Conservation (phyloP, 2,329 filamentous ascomycete genomes). For the Ophiostoma tasmaniense region DNA sequence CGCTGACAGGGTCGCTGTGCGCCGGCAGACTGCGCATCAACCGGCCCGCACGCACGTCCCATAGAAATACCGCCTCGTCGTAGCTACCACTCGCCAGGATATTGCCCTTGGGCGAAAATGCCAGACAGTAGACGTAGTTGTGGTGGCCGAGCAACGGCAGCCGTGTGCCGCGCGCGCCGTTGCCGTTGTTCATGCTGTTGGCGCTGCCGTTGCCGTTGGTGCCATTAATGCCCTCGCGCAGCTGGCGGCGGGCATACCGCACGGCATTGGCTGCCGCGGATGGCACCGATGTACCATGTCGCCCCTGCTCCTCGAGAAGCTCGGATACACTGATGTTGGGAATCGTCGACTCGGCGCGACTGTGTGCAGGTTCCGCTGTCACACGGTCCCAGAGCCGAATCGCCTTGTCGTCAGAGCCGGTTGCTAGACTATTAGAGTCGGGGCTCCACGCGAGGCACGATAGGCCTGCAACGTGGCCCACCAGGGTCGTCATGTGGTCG, state of each 20-base stretch:
- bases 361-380: conserved; percentile 38
- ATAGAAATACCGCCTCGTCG: conserved; percentile 93
- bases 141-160: conserved; percentile 73
- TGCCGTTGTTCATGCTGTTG: conserved; percentile 11
- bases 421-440: conserved; percentile 77
- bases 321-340: neutral
- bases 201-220: conserved; percentile 13
- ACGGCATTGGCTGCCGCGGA: conserved; percentile 8
- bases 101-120: conserved; percentile 96
- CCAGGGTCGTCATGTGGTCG: conserved; percentile 73
- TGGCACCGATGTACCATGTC: conserved; percentile 4
- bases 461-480: conserved; percentile 87
- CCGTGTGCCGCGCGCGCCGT: conserved; percentile 31
- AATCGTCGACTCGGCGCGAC: neutral
- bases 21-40: conserved; percentile 88
- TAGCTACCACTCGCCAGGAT: conserved; percentile 93
- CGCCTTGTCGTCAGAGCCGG: conserved; percentile 90
- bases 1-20: conserved; percentile 88
- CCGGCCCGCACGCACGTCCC: conserved; percentile 83
- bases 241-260: conserved; percentile 12
- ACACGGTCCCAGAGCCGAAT: conserved; percentile 84
- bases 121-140: conserved; percentile 90
- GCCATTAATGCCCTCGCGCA: conserved; percentile 12
- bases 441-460: conserved; percentile 92
- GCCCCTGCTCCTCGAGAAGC: conserved; percentile 1